Conservation (phyloP, 2,329 filamentous ascomycete species). For the Bisporella sp. region DNA sequence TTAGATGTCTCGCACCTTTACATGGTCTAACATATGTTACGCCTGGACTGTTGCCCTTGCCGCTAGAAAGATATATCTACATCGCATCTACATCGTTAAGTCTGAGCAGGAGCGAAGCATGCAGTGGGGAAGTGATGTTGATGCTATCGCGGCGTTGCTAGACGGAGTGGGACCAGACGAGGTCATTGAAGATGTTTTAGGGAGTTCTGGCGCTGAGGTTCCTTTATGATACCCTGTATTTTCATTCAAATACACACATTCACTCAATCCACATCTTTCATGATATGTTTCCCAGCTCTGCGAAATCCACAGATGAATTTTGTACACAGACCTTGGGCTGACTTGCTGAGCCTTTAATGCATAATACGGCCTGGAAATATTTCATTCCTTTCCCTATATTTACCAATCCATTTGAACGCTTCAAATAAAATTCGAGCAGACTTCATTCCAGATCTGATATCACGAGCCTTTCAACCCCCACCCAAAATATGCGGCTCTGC, state of each 20-base stretch:
- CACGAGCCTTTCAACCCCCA: no score
- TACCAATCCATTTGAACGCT: no score
- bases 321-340: no score
- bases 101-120: conserved; percentile 75
- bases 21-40: conserved; percentile 77
- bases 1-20: conserved; percentile 66
- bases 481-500: no score
- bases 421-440: no score
- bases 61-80: conserved; percentile 78
- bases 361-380: no score
- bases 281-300: no score
- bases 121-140: conserved; percentile 81
- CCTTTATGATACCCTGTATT: conserved; percentile 34
- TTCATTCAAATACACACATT: not conserved
- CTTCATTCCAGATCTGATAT: no score
- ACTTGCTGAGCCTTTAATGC: no score
- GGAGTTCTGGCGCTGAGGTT: conserved; percentile 41
- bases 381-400: no score
- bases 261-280: no score
- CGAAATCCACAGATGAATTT: no score
- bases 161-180: conserved; percentile 54
- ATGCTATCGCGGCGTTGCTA: conserved; percentile 61
- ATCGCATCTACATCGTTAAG: conserved; percentile 66
- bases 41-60: conserved; percentile 74
- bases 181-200: conserved; percentile 58